A percentile compares a stretch with the other conserved stretches of the same genome.
Evolutionary conservation across 495 filamentous ascomycete species (phyloP).

Genomic region (Usnea hakonensis): DNA sequence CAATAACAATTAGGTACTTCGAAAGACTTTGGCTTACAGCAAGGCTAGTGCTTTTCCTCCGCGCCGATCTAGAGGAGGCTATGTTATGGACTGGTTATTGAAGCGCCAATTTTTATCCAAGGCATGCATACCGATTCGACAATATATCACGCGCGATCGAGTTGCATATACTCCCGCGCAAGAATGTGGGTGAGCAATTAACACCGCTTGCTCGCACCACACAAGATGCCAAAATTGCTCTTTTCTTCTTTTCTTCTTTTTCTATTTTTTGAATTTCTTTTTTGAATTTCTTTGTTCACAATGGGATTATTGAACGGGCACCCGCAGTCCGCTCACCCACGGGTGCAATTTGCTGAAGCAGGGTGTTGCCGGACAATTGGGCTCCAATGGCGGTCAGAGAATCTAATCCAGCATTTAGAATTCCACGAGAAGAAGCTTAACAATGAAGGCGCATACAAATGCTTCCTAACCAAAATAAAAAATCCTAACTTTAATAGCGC

Average conservation of each 20-base stretch:
- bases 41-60: constrained; percentile 10
- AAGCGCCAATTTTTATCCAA: constrained; percentile 18
- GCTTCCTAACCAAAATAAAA: too few species aligned
- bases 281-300: constrained; percentile 3
- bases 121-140: constrained; percentile 16
- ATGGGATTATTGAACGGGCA: constrained; percentile 14
- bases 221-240: constrained; percentile 13
- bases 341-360: constrained; percentile 8
- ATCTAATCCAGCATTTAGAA: constrained; percentile 12
- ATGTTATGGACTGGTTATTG: constrained; percentile 20
- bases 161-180: constrained; percentile 13
- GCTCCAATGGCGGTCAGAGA: constrained; percentile 21
- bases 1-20: constrained; percentile 5
- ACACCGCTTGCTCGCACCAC: constrained; percentile 11
- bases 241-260: too few species aligned
- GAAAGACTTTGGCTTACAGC: constrained; percentile 6
- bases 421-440: constrained; percentile 12
- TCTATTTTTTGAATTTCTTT: too few species aligned
- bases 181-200: background rate
- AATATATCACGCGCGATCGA: constrained; percentile 11
- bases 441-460: constrained; percentile 13
- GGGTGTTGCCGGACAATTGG: constrained; percentile 22
- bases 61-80: constrained; percentile 18
- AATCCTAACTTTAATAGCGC: constrained; percentile 16
- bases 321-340: constrained; percentile 17